These are phyloP conservation scores for Diaporthe vexans DNA, from an alignment of 2,329 filamentous ascomycete genomes.

Conservation along the genomic window DNA sequence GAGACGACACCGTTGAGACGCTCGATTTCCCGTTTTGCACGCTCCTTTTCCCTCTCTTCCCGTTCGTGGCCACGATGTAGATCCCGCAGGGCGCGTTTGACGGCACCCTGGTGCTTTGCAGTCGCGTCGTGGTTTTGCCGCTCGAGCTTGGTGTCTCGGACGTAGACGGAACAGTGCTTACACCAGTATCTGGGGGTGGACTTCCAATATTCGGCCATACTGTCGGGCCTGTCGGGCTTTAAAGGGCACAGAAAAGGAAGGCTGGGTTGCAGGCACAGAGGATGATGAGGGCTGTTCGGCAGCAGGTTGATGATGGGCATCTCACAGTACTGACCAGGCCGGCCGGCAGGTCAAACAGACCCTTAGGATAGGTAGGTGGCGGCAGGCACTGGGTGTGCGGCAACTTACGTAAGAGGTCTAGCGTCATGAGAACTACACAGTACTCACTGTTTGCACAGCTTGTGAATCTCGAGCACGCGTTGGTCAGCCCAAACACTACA, in stretches of 20 bases:
- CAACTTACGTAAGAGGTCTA: not conserved
- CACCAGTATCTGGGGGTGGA: constrained; percentile 98
- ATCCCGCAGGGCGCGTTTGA: constrained; percentile 91
- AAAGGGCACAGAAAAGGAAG: not conserved
- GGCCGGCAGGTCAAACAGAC: no score
- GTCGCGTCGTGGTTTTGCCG: constrained; percentile 91
- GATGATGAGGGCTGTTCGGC: not conserved
- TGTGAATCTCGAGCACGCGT: not conserved
- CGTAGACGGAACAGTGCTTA: constrained; percentile 92
- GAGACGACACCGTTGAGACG: constrained; percentile 82
- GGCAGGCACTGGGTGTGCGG: not conserved
- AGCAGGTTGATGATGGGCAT: not conserved
- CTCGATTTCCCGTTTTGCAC: constrained; percentile 87
- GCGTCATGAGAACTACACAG: not conserved
- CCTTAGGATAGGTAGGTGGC: no score
- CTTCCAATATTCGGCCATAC: constrained; percentile 99
- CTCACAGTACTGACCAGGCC: not conserved
- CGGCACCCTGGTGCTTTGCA: constrained; percentile 83
- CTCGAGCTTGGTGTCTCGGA: constrained; percentile 93
- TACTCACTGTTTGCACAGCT: not conserved
- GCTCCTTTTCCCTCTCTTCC: constrained; percentile 84
- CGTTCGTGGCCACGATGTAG: constrained; percentile 88
- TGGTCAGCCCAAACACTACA: constrained; percentile 4
- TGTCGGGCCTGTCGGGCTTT: constrained; percentile 29
- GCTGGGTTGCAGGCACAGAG: not conserved